A percentile compares a stretch with the other conserved stretches of the same genome.
These are phyloP conservation scores for Pleurotus ostreatus DNA, from an alignment of 768 basidiomycete species.

Conservation along the genomic window DNA sequence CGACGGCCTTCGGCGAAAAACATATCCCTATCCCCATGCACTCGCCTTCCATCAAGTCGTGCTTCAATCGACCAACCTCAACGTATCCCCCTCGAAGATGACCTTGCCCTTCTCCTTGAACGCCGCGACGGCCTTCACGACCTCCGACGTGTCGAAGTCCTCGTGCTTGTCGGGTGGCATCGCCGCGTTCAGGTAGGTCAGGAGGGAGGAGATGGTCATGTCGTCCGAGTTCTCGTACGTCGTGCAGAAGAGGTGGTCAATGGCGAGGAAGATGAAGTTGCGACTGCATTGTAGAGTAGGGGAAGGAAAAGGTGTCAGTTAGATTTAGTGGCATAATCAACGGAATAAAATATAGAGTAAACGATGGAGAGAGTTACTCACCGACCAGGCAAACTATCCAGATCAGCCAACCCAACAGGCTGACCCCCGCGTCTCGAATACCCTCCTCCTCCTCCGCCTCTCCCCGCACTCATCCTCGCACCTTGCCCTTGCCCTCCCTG, in stretches of 20 bases:
- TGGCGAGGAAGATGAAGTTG: conserved; percentile 56
- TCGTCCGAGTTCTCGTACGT: conserved; percentile 68
- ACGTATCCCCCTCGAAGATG: conserved; percentile 47
- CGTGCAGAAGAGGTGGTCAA: conserved; percentile 61
- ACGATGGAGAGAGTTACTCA: conserved; percentile 28
- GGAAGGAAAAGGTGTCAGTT: neutral
- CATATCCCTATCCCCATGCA: too few species aligned
- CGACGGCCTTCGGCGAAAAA: too few species aligned
- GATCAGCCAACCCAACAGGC: conserved; percentile 48
- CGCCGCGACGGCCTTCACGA: conserved; percentile 44
- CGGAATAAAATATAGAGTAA: neutral
- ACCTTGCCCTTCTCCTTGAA: conserved; percentile 46
- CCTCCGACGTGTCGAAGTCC: conserved; percentile 77
- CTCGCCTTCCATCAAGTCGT: too few species aligned
- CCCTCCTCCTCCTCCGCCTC: neutral
- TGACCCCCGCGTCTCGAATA: conserved; percentile 20
- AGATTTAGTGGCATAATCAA: too few species aligned
- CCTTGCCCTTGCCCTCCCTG: conserved; percentile 11
- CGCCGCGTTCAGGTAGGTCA: conserved; percentile 72
- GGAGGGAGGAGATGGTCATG: conserved; percentile 62
- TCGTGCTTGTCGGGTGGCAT: conserved; percentile 78
- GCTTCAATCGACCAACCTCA: conserved; percentile 25
- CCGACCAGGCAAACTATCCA: conserved; percentile 60
- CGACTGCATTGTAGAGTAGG: conserved; percentile 30
- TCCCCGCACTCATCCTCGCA: neutral